A percentile compares a stretch with the other conserved stretches of the same genome.
phyloP scores from a whole-genome alignment of 2,329 filamentous ascomycete species.

The Cordyceps tenuipes region DNA sequence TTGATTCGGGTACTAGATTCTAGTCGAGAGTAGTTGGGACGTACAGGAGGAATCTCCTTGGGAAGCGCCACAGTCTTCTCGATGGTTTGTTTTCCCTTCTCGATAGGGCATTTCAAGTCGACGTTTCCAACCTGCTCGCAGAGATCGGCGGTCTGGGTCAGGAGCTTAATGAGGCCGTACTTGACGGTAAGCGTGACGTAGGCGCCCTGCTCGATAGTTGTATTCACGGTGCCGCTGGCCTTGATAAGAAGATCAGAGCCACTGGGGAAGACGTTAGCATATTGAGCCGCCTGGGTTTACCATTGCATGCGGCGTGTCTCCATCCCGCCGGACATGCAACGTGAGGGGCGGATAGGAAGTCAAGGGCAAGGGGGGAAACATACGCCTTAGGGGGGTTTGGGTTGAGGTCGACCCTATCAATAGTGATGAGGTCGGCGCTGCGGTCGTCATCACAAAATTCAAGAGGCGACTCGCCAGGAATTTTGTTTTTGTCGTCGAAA shows the following conservation, averaged over 20 bases:
- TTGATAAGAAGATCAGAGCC: conserved; percentile 70
- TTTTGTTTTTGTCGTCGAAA: conserved; percentile 46
- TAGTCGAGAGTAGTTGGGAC: conserved; percentile 26
- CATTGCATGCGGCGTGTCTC: background rate
- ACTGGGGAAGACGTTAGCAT: conserved; percentile 36
- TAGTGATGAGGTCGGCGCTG: conserved; percentile 59
- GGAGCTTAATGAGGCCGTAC: conserved; percentile 84
- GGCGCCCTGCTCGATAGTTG: conserved; percentile 68
- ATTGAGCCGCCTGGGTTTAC: background rate
- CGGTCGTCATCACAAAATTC: conserved; percentile 65
- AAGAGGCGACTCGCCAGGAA: conserved; percentile 81
- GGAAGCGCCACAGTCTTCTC: conserved; percentile 80
- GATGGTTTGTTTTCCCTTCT: conserved; percentile 66
- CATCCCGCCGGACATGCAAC: background rate
- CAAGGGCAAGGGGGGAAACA: conserved; percentile 26
- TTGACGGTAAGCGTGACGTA: conserved; percentile 81
- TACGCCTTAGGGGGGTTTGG: conserved; percentile 88
- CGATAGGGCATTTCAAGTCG: conserved; percentile 78
- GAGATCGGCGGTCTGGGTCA: conserved; percentile 72
- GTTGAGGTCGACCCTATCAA: conserved; percentile 68
- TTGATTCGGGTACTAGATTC: background rate
- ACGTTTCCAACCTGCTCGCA: conserved; percentile 87
- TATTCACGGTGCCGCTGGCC: conserved; percentile 64
- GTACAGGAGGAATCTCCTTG: conserved; percentile 77
- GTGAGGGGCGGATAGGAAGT: background rate